A percentile compares a stretch with the other conserved stretches of the same genome.
These are phyloP conservation scores for Cryoendolithus antarcticus DNA, from an alignment of 2,329 filamentous ascomycete species.

Conservation along the genomic window DNA sequence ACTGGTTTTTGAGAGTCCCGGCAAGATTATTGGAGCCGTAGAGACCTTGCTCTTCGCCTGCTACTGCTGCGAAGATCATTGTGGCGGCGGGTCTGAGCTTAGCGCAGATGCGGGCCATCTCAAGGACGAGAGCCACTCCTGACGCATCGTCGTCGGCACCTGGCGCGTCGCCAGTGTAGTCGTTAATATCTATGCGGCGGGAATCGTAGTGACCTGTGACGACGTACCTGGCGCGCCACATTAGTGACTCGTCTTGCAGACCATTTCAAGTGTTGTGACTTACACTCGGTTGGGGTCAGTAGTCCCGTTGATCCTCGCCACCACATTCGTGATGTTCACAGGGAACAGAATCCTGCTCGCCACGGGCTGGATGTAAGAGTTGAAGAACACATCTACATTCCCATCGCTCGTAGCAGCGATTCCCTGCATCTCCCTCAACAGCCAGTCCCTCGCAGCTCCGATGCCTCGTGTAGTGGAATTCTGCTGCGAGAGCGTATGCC, in stretches of 20 bases:
- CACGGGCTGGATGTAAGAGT: conserved; percentile 40
- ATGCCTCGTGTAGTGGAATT: conserved; percentile 41
- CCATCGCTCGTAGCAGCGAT: conserved; percentile 39
- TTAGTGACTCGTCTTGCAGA: too few relatives aligned
- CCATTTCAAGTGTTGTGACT: too few relatives aligned
- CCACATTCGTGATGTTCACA: conserved; percentile 42
- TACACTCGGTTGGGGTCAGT: conserved; percentile 32
- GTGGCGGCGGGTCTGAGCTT: conserved; percentile 37
- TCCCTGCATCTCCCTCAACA: conserved; percentile 37
- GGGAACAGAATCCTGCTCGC: conserved; percentile 38
- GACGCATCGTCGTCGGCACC: conserved; percentile 48
- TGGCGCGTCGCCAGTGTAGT: conserved; percentile 42
- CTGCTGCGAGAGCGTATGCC: conserved; percentile 43
- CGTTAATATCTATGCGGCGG: conserved; percentile 37
- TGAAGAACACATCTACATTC: conserved; percentile 37
- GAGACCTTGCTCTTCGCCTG: conserved; percentile 46
- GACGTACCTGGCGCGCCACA: conserved; percentile 27
- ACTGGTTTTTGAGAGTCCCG: conserved; percentile 39
- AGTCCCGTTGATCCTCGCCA: conserved; percentile 39
- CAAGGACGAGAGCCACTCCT: conserved; percentile 43
- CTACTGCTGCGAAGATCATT: conserved; percentile 44
- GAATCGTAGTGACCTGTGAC: conserved; percentile 46
- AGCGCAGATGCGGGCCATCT: conserved; percentile 42
- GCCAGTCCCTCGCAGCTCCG: conserved; percentile 46
- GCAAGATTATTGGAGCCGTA: conserved; percentile 42